Base-by-base conservation (phyloP, 768 basidiomycete genomes). In the Fomitopsis pulvina region DNA sequence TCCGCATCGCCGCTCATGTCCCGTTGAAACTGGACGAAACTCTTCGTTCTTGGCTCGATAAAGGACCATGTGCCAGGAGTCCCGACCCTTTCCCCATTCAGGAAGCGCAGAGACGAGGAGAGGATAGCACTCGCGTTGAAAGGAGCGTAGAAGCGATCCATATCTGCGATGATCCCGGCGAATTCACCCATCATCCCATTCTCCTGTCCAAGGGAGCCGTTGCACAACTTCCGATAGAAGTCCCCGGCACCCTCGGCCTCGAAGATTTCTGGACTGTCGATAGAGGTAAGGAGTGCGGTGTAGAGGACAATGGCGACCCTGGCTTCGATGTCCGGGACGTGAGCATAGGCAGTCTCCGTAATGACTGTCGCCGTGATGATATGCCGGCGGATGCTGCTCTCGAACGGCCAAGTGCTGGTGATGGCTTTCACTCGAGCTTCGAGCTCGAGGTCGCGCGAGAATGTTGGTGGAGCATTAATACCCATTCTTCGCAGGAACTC, bases 71-170 rank as follows among this genome's bases (percentile, higher is more conserved):
- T 46, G 2, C 62, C 64, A 24, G 67, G 62, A n/a, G 59, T 24
- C 22, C 72, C 71, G 11, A 71, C 50, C 27, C 67, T 37, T 45
- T 60, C 54, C 9, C 65, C 63, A 30, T 65, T 63, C n/a, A 75
- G 50, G 29, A 65, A 63, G 32, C 68, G 68, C 41, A 73, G 41
- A 0, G 66, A 67, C 5, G 67, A 60, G 4, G 66, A 62, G 21
- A 66, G 54, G 47, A 76, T 68, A 20, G 72, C 50, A 21, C 68
- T 66, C 2, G 66, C 65, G 1, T 54, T 58, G 18, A 68, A 56
- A 0, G 62, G 52, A 16, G 47, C 53, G 44, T 57, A 74, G 41
- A 65, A 51, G 1, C 54, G 48, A 1, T 63, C 48, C 7, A 66
- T 56, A 22, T 66, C 64, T 14, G 53, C 54, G 14, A 75, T 34